Evolutionary conservation across 2,329 filamentous ascomycete species (phyloP).

Genomic region (Phaeophleospora eucalypticola): DNA sequence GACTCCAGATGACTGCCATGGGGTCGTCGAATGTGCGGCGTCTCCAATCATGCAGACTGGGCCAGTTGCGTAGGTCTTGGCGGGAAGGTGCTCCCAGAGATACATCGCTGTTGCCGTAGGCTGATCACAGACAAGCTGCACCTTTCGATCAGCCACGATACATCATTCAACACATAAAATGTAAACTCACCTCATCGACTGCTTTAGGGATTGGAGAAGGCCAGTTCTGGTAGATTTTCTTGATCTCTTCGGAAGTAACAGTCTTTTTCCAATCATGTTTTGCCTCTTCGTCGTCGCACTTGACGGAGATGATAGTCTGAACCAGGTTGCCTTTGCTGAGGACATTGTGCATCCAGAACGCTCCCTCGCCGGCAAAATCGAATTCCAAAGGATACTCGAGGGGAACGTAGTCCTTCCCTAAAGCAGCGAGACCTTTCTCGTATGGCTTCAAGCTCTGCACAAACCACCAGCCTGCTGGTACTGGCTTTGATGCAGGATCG

Average conservation of each 20-base stretch:
- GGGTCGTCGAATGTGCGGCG: slow-evolving; percentile 1
- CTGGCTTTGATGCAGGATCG: slow-evolving; percentile 11
- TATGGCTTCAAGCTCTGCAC: slow-evolving; percentile 14
- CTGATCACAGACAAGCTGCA: slow-evolving; percentile 6
- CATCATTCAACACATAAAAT: not conserved
- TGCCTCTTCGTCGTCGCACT: not conserved
- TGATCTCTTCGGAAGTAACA: slow-evolving; percentile 7
- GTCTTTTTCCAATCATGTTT: slow-evolving; percentile 11
- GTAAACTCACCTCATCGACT: not conserved
- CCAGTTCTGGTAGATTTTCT: not conserved
- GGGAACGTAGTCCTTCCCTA: slow-evolving; percentile 10
- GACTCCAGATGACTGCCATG: slow-evolving; percentile 1
- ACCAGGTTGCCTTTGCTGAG: slow-evolving; percentile 10
- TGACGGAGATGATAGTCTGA: slow-evolving; percentile 7
- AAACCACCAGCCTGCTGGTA: slow-evolving; percentile 7
- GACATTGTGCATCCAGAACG: slow-evolving; percentile 16
- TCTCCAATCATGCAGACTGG: slow-evolving; percentile 5
- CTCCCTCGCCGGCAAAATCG: slow-evolving; percentile 8
- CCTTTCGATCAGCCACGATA: not conserved
- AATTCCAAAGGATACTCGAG: slow-evolving; percentile 11
- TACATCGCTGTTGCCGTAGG: not conserved
- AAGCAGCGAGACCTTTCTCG: slow-evolving; percentile 5
- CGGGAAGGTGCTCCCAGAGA: slow-evolving; percentile 1
- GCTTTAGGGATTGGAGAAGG: not conserved
- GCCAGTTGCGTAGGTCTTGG: slow-evolving; percentile 1